Evolutionary conservation across 495 filamentous ascomycete species (phyloP).

Genomic region (Neurospora cerealis): DNA sequence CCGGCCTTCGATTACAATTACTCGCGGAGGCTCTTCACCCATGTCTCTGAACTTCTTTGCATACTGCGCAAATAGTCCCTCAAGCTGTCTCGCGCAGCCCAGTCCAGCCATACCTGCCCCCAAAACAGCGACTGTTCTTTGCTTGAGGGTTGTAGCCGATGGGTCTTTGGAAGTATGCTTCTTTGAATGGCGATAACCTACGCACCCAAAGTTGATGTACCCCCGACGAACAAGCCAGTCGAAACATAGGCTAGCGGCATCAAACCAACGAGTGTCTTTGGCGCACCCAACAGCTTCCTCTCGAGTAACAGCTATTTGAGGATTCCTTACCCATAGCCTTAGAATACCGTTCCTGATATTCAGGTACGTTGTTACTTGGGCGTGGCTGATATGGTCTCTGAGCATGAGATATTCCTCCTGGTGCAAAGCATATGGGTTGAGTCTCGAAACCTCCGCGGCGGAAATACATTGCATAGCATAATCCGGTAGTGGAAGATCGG

Average conservation of each 20-base stretch:
- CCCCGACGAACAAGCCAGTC: conserved; percentile 86
- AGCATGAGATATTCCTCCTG: conserved; percentile 74
- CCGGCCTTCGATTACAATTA: conserved; percentile 81
- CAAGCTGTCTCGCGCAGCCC: conserved; percentile 83
- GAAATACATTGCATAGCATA: conserved; percentile 82
- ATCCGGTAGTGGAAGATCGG: conserved; percentile 56
- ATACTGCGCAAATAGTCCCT: conserved; percentile 72
- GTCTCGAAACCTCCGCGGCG: conserved; percentile 78
- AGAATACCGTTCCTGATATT: conserved; percentile 96
- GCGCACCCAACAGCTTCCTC: conserved; percentile 92
- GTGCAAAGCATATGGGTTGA: conserved; percentile 85
- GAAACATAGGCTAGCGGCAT: conserved; percentile 77
- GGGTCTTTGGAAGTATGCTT: conserved; percentile 14
- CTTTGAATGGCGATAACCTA: conserved; percentile 42
- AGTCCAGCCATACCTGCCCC: conserved; percentile 93
- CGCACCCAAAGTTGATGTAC: conserved; percentile 95
- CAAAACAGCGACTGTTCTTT: conserved; percentile 70
- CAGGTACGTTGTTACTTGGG: conserved; percentile 90
- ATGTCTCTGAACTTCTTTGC: conserved; percentile 48
- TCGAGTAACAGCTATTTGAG: conserved; percentile 71
- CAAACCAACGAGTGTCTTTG: conserved; percentile 83
- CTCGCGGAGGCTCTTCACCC: conserved; percentile 56
- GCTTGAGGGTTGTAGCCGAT: conserved; percentile 28
- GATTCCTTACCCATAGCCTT: conserved; percentile 82
- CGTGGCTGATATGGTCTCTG: conserved; percentile 68